phyloP scores from a whole-genome alignment of 306 rosid species.

The Prunus fruticosa region DNA sequence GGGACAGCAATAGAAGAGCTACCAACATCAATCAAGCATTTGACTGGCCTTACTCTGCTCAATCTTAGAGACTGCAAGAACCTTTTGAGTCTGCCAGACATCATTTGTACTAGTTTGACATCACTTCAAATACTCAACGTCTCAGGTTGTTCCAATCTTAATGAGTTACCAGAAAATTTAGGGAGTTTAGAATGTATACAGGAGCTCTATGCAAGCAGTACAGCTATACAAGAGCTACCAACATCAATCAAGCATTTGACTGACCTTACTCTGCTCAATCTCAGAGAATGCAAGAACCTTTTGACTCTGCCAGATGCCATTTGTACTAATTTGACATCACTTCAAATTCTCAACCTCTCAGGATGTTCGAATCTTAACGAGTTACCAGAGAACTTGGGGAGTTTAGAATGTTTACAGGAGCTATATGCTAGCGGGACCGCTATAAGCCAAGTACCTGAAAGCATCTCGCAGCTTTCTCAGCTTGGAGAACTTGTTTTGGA shows the following conservation, averaged over 20 bases:
- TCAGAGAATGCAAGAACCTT: slow-evolving; percentile 8
- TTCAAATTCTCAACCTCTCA: slow-evolving; percentile 5
- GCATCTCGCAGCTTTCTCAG: slow-evolving; percentile 18
- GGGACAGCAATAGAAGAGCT: slow-evolving; percentile 2
- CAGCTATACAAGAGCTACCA: slow-evolving; percentile 4
- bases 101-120: not conserved
- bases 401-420: slow-evolving; percentile 10
- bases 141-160: not conserved
- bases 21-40: slow-evolving; percentile 5
- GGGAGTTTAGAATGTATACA: not conserved
- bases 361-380: slow-evolving; percentile 11
- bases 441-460: slow-evolving; percentile 12
- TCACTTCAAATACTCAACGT: not conserved
- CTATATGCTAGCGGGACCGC: slow-evolving; percentile 5
- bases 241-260: slow-evolving; percentile 9
- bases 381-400: slow-evolving; percentile 15
- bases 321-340: slow-evolving; percentile 1
- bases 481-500: slow-evolving; percentile 10
- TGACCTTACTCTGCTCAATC: not conserved
- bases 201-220: slow-evolving; percentile 10
- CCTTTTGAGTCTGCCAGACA: not conserved
- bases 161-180: not conserved
- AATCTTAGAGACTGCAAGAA: slow-evolving; percentile 9
- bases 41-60: slow-evolving; percentile 13
- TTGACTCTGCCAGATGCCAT: not conserved